Evolutionary conservation across 345 rosid genomes (phyloP).

Genomic region (Brassica incana): DNA sequence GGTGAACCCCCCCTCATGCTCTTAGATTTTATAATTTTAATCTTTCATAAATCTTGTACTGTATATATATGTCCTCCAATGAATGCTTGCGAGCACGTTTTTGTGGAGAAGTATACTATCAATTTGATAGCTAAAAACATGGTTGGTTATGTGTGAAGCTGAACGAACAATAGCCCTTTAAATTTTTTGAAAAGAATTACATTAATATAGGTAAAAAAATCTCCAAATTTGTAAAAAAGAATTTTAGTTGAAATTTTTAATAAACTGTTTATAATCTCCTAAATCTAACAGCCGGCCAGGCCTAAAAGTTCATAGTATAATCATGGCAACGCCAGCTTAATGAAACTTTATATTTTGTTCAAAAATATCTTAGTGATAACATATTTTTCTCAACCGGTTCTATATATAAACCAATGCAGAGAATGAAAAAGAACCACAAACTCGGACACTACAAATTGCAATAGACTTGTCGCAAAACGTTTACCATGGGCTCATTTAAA

Average conservation of each 20-base stretch:
- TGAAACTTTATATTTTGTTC: neutral
- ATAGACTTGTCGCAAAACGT: neutral
- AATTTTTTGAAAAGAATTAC: too few species aligned
- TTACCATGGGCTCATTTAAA: neutral
- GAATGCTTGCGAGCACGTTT: neutral
- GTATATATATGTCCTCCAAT: neutral
- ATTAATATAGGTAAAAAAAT: too few species aligned
- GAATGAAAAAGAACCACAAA: neutral
- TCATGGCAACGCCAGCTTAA: neutral
- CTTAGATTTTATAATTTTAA: neutral
- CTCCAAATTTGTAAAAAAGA: too few species aligned
- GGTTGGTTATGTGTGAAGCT: too few species aligned
- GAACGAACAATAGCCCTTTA: too few species aligned
- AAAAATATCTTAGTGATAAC: neutral
- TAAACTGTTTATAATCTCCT: too few species aligned
- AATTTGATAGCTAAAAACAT: neutral
- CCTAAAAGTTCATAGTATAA: neutral
- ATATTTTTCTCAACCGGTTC: neutral
- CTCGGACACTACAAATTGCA: neutral
- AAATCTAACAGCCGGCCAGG: too few species aligned
- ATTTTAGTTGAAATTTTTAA: too few species aligned
- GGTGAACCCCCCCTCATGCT: too few species aligned
- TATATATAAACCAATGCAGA: neutral
- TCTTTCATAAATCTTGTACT: too few species aligned
- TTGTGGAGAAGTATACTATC: neutral